Conservation (phyloP, 768 basidiomycete genomes). For the Lepiota venenata region DNA sequence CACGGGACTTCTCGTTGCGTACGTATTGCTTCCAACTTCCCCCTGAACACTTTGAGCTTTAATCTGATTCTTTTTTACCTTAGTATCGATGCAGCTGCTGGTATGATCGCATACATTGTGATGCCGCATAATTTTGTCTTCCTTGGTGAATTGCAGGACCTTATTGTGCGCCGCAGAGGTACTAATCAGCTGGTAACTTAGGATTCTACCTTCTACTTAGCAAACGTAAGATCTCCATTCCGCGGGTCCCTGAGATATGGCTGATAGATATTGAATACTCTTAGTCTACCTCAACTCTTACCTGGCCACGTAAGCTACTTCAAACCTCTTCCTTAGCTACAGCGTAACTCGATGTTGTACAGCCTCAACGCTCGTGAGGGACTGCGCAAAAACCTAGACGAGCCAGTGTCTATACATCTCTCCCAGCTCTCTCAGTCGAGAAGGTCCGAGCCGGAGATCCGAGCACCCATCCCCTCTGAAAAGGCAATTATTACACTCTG, state of each 20-base stretch:
- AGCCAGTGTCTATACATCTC: slow-evolving; percentile 40
- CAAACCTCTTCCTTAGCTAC: background rate
- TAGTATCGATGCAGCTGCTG: slow-evolving; percentile 44
- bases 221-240: slow-evolving; percentile 36
- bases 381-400: slow-evolving; percentile 32
- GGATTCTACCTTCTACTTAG: slow-evolving; percentile 50
- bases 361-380: slow-evolving; percentile 45
- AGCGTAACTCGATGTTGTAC: background rate
- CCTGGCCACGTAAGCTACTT: slow-evolving; percentile 35
- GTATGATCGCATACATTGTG: slow-evolving; percentile 41
- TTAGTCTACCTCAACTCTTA: slow-evolving; percentile 58
- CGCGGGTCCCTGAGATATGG: background rate
- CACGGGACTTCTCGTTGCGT: slow-evolving; percentile 46
- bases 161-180: background rate
- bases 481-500: no score
- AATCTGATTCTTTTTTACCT: background rate
- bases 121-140: slow-evolving; percentile 58
- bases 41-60: background rate
- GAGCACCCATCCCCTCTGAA: slow-evolving; percentile 9
- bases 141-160: slow-evolving; percentile 32
- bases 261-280: background rate
- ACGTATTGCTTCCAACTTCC: slow-evolving; percentile 20
- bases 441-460: slow-evolving; percentile 13
- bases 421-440: slow-evolving; percentile 27
- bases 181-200: slow-evolving; percentile 7